Evolutionary conservation across 257 asterid species (phyloP), one percentile per base, ranked within the genome.

Genomic region (Penstemon newberryi): DNA sequence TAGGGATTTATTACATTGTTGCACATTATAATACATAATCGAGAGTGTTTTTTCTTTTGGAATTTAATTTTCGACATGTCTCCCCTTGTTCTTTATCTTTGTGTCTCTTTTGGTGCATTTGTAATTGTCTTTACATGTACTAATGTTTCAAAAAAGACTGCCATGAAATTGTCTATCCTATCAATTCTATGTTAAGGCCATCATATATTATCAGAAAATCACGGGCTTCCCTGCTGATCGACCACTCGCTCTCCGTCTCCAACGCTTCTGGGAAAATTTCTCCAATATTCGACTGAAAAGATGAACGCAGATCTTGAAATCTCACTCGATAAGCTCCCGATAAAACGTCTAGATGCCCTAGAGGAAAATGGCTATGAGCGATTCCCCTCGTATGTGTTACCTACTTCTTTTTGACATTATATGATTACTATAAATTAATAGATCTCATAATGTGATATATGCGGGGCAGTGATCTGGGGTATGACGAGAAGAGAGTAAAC

Each of bases 311-410:
- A 83, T 77, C 79, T 90, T 56, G 78, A 76, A 56, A 76, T 93
- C 44, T 90, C 98, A 45, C 84, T 93, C 33, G 97, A 93, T 81
- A 90, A 85, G 77, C 95, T 88, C 74, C 98, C 96, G 6, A 82
- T 90, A 67, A 93, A 87, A 68, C 91, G 96, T 56, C 69, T 86
- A 3, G 94, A 93, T 12, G 73, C 74, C 52, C 75, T 88, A 43
- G 97, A 88, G 76, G 96, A 90, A 75, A 78, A 80, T 63, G 98
- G 98, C 77, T 46, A 62, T 15, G 98, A 93, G 69, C 94, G 86
- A 68, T 90, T 90, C 79, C 92, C 94, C 47, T 40, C 84, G 97
- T 90, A 57, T 63, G 76, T 62, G 60, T 65, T n/a, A 37, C 49
- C 71, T 66, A 45, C 69, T 63, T 19, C 46, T 18, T 43, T 58